A percentile compares a stretch with the other conserved stretches of the same genome.
phyloP scores from a whole-genome alignment of 768 basidiomycete genomes.

The Rhodotorula diobovata region DNA sequence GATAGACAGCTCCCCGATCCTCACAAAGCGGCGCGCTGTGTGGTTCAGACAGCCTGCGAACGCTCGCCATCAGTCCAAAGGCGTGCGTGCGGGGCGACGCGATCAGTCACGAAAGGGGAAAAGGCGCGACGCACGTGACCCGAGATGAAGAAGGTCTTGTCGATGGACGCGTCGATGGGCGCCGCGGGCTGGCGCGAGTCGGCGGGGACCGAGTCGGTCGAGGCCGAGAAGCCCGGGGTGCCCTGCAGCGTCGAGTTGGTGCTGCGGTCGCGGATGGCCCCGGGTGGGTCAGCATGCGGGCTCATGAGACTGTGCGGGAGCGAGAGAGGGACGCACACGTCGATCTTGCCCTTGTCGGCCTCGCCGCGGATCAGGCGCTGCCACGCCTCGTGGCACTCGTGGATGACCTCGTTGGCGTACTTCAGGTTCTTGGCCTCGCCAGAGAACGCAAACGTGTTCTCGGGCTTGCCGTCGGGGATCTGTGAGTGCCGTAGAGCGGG shows the following conservation, averaged over 20 bases:
- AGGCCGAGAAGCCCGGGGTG: constrained; percentile 64
- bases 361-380: constrained; percentile 83
- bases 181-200: constrained; percentile 80
- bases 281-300: not conserved
- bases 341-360: constrained; percentile 62
- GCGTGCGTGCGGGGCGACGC: not conserved
- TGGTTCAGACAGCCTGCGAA: not conserved
- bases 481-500: constrained; percentile 9
- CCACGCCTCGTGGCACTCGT: constrained; percentile 99
- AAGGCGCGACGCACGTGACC: constrained; percentile 25
- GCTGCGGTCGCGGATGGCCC: constrained; percentile 51
- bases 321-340: constrained; percentile 63
- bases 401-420: constrained; percentile 97
- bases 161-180: constrained; percentile 32
- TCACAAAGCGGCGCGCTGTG: not conserved
- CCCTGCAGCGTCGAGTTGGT: constrained; percentile 71
- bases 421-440: constrained; percentile 99
- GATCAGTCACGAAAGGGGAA: too few species aligned
- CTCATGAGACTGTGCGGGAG: not conserved
- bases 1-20: not conserved
- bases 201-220: constrained; percentile 65
- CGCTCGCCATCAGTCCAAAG: not conserved
- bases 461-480: constrained; percentile 77
- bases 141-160: constrained; percentile 71
- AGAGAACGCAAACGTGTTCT: constrained; percentile 95